phyloP scores from a whole-genome alignment of 257 asterid genomes.

The Dorcoceras hygrometricum region DNA sequence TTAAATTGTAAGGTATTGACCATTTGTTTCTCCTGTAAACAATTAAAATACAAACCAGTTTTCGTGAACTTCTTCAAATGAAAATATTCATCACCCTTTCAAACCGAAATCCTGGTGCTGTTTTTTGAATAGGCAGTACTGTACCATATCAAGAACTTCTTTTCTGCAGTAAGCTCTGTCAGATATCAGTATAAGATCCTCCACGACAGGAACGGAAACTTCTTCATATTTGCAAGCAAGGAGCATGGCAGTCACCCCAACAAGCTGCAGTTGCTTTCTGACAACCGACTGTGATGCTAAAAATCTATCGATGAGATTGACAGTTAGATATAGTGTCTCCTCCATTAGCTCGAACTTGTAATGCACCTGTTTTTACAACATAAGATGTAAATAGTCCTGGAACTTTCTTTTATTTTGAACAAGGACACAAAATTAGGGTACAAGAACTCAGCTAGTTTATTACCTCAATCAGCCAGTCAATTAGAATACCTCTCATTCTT shows the following conservation, averaged over 20 bases:
- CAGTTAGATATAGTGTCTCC: conserved; percentile 77
- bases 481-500: conserved; percentile 81
- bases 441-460: background rate
- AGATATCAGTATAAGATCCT: conserved; percentile 79
- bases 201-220: conserved; percentile 91
- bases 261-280: conserved; percentile 86
- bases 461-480: conserved; percentile 98
- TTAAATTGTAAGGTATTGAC: conserved; percentile 73
- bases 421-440: background rate
- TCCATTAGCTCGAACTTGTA: conserved; percentile 97
- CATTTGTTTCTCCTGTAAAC: conserved; percentile 72
- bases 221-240: conserved; percentile 97
- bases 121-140: background rate
- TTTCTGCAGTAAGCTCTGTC: conserved; percentile 76
- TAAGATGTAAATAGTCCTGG: conserved; percentile 5
- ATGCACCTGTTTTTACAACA: conserved; percentile 54
- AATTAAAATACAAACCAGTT: background rate
- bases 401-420: background rate
- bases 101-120: background rate
- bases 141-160: conserved; percentile 88
- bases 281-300: conserved; percentile 53
- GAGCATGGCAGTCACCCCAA: conserved; percentile 89
- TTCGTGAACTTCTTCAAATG: background rate
- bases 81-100: background rate
- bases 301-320: conserved; percentile 84